Evolutionary conservation across 768 basidiomycete genomes (phyloP), one percentile per base, ranked within the genome.

Genomic region (Lentinula sp.): DNA sequence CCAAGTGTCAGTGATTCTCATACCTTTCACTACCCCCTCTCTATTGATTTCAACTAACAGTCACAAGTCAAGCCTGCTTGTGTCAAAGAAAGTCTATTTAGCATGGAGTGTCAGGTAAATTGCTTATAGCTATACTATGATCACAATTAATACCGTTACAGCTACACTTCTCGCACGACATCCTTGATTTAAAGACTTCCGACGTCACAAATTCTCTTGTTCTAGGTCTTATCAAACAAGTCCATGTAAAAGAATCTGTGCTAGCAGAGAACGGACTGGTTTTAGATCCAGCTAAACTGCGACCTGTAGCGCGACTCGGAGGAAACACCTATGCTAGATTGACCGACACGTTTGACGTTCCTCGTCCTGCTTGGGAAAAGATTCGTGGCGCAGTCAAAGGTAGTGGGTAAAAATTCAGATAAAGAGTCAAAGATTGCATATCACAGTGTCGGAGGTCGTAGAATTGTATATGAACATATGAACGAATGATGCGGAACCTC

Each of bases 81-180:
- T 62, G 84, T 86, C 18, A 74, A 73, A 64, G 84, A 86, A 69
- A 85, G 84, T 67, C 78, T 81, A 13, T 75, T 85, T 35, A 78
- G 78, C 58, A 73, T 87, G 65, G 87, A 87, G 73, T 87, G 87
- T 73, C 78, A 82, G 76, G 84, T 83, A 67, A 43, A 75, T 59
- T 40, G 48, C 40, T 67, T 54, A 65, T 63, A 32, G 52, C 62
- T 64, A 45, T 65, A 42, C 61, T 39, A 28, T 51, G 45, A 46
- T 34, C 37, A 16, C 10, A 60, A 42, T 45, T 21, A 42, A 42
- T 32, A 43, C 23, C 0, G 54, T 62, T 63, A 48, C 57, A 84
- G 83, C 71, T 84, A 42, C 79, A 80, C 68, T 76, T 79, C 64
- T 74, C 70, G 55, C 74, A 82, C 60, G 82, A 85, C 61, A 80